Conservation (phyloP, 1,139 yeast species). For the Candida labiduridarum region DNA sequence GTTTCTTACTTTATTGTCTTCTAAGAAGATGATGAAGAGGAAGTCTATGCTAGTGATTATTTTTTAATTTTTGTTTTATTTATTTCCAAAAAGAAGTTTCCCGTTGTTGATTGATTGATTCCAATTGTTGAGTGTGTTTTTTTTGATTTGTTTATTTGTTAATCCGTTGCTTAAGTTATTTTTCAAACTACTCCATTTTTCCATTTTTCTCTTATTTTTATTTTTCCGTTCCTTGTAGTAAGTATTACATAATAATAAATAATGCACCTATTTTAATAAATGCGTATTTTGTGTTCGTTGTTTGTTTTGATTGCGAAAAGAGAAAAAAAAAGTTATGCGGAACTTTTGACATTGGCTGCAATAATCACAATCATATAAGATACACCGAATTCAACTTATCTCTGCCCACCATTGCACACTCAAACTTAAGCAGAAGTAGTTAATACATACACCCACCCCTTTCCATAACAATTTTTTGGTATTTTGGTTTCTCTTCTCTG, state of each 20-base stretch:
- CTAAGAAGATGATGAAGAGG: not conserved
- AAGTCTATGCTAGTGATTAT: not conserved
- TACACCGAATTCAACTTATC: no score
- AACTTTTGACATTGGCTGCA: not conserved
- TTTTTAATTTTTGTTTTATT: not conserved
- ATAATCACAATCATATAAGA: not conserved
- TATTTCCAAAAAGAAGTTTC: not conserved
- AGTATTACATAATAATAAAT: slow-evolving; percentile 1
- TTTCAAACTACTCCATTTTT: not conserved
- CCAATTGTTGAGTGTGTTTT: not conserved
- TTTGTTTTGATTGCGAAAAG: slow-evolving; percentile 3
- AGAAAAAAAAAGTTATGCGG: not conserved
- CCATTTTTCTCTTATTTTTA: not conserved
- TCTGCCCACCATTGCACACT: no score
- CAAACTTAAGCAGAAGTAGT: not conserved
- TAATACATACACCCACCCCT: not conserved
- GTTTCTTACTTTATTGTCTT: not conserved
- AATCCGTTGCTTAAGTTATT: not conserved
- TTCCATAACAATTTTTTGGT: not conserved
- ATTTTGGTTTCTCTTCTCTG: not conserved
- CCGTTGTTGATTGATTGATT: no score
- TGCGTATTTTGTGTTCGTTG: not conserved
- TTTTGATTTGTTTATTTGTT: not conserved
- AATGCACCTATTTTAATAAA: no score
- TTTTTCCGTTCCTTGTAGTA: not conserved